Evolutionary conservation across 139 green algal genomes (phyloP).

Genomic region (Tetraselmis striata): DNA sequence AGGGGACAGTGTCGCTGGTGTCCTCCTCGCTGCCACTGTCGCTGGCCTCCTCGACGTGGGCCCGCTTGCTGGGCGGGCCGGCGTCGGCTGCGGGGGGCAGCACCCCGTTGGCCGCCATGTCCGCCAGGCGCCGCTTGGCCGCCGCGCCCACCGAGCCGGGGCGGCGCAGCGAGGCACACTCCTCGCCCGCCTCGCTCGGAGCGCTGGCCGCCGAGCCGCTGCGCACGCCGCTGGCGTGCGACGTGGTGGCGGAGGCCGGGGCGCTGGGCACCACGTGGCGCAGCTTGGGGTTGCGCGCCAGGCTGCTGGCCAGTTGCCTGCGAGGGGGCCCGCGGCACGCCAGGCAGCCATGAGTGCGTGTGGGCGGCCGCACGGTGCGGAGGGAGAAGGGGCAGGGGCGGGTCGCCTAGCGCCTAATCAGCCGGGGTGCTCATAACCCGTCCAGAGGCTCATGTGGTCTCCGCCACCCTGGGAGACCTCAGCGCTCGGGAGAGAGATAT

Average conservation of each 20-base stretch:
- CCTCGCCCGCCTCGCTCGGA: not conserved
- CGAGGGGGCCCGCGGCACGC: too few relatives aligned
- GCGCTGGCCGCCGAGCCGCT: not conserved
- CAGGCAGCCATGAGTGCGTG: too few relatives aligned
- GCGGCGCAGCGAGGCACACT: not conserved
- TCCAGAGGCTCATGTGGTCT: too few relatives aligned
- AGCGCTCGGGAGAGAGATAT: too few relatives aligned
- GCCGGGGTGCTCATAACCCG: too few relatives aligned
- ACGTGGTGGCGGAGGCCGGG: not conserved
- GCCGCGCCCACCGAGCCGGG: not conserved
- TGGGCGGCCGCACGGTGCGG: too few relatives aligned
- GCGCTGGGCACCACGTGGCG: not conserved
- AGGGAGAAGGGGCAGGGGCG: too few relatives aligned
- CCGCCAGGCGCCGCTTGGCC: not conserved
- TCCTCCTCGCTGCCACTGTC: not conserved
- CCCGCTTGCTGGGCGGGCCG: too few relatives aligned
- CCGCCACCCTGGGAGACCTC: too few relatives aligned
- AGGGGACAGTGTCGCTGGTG: not conserved
- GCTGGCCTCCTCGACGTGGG: not conserved
- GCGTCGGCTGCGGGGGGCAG: too few relatives aligned
- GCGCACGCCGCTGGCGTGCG: not conserved
- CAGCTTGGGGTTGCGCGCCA: not conserved
- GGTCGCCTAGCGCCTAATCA: too few relatives aligned
- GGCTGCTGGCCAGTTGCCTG: not conserved
- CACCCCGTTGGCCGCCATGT: too few relatives aligned